Evolutionary conservation across 805 yeast genomes (phyloP).

Genomic region (Yarrowia sp.): DNA sequence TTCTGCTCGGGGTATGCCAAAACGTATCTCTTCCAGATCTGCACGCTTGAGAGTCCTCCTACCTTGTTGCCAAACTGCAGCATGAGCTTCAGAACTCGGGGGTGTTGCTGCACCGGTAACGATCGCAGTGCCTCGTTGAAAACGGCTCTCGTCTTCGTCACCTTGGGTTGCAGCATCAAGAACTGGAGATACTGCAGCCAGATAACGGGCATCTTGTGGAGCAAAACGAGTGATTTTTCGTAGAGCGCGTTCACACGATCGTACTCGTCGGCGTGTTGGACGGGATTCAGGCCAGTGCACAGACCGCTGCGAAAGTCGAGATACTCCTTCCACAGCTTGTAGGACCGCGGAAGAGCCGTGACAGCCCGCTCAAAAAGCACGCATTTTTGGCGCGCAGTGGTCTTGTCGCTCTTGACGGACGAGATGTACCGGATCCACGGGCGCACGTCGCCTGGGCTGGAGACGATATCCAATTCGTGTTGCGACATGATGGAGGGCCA

Average conservation of each 20-base stretch:
- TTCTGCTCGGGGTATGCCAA: constrained; percentile 33
- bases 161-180: constrained; percentile 40
- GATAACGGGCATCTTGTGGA: constrained; percentile 48
- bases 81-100: constrained; percentile 54
- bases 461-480: constrained; percentile 46
- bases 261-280: constrained; percentile 39
- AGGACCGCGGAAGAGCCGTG: constrained; percentile 44
- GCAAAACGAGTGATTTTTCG: constrained; percentile 46
- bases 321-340: constrained; percentile 55
- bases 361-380: constrained; percentile 57
- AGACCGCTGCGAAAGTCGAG: constrained; percentile 44
- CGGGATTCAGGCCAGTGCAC: constrained; percentile 37
- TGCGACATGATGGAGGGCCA: constrained; percentile 36
- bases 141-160: constrained; percentile 43
- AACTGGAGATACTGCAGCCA: constrained; percentile 55
- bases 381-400: constrained; percentile 2
- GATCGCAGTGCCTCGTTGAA: constrained; percentile 52
- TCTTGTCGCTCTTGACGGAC: not conserved
- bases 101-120: constrained; percentile 55
- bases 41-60: constrained; percentile 45
- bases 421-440: constrained; percentile 44
- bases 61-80: constrained; percentile 47
- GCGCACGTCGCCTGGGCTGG: constrained; percentile 40
- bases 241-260: constrained; percentile 45
- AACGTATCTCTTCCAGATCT: constrained; percentile 41